phyloP scores from a whole-genome alignment of 345 rosid species.

The Dipteronia sinensis region DNA sequence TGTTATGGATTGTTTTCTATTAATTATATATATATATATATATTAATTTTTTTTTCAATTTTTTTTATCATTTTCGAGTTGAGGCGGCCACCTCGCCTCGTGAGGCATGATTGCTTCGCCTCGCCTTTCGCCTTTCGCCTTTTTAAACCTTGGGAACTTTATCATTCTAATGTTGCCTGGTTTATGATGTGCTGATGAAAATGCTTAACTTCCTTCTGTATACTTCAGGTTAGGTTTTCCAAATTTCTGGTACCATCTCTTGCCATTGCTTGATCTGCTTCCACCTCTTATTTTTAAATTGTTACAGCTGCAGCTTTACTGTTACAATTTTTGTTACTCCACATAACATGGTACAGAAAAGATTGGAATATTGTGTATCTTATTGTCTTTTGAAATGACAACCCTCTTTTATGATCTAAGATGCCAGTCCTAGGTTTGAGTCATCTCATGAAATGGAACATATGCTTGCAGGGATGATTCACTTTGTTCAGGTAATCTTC shows the following conservation, averaged over 20 bases:
- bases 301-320: neutral
- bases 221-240: neutral
- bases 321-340: neutral
- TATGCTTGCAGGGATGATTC: constrained; percentile 74
- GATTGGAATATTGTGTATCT: neutral
- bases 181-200: neutral
- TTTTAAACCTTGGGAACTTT: neutral
- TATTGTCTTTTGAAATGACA: neutral
- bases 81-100: too few species aligned
- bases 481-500: constrained; percentile 73
- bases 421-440: constrained; percentile 21
- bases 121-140: too few species aligned
- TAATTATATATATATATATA: too few species aligned
- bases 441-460: constrained; percentile 34
- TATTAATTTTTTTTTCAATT: too few species aligned
- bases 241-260: neutral
- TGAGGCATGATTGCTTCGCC: too few species aligned
- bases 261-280: constrained; percentile 10
- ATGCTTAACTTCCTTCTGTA: neutral
- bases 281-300: neutral
- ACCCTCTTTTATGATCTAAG: constrained; percentile 8
- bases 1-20: too few species aligned
- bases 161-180: neutral
- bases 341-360: neutral
- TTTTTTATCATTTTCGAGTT: too few species aligned